Conservation (phyloP, 2,329 filamentous ascomycete species). For the Didymella sp. region DNA sequence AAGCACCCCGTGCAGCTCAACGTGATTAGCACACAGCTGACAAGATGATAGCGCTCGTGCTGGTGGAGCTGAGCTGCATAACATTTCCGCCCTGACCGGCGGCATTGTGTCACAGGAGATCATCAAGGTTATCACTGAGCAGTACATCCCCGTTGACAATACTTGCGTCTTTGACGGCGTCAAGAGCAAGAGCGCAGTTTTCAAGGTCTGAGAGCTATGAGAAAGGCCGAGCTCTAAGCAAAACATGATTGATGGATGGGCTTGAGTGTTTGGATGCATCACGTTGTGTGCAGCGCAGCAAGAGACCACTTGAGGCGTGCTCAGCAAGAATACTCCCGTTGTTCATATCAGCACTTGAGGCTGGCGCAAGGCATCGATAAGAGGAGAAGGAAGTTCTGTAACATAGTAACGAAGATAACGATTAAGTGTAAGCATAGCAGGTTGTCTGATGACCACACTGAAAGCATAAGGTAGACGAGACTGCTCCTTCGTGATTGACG, state of each 20-base stretch:
- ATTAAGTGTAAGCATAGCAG: not conserved
- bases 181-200: constrained; percentile 61
- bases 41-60: constrained; percentile 66
- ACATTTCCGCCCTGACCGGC: constrained; percentile 84
- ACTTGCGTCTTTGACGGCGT: constrained; percentile 70
- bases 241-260: not conserved
- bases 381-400: not conserved
- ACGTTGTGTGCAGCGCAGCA: not conserved
- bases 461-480: too few species aligned
- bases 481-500: not conserved
- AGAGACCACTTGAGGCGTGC: not conserved
- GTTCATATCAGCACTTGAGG: not conserved
- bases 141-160: constrained; percentile 70
- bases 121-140: constrained; percentile 82
- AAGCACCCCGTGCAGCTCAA: too few species aligned
- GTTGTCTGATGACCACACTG: too few species aligned
- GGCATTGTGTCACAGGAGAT: constrained; percentile 97
- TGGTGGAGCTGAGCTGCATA: constrained; percentile 86
- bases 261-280: not conserved
- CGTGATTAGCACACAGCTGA: constrained; percentile 16
- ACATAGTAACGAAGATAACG: not conserved
- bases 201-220: constrained; percentile 49
- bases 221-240: not conserved
- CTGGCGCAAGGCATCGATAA: not conserved
- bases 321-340: not conserved